These are phyloP conservation scores for Xylaria sp. DNA, from an alignment of 2,329 filamentous ascomycete species.

Conservation along the genomic window DNA sequence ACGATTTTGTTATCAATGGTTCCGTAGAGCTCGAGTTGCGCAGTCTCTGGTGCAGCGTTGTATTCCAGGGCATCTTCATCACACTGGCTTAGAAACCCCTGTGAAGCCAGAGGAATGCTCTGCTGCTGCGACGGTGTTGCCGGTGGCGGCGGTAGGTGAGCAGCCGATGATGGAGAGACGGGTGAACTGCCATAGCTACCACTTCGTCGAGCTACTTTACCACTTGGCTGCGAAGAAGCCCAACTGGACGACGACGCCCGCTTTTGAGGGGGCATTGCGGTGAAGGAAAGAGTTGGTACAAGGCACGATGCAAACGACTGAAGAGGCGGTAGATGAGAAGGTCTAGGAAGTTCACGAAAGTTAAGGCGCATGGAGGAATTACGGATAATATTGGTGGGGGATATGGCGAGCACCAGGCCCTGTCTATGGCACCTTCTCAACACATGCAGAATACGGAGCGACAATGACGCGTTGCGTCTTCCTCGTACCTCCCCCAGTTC, in stretches of 20 bases:
- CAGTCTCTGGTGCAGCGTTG: slow-evolving; percentile 34
- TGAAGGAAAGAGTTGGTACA: neutral
- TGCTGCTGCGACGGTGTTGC: slow-evolving; percentile 14
- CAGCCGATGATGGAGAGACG: slow-evolving; percentile 4
- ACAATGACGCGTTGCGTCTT: neutral
- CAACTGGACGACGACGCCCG: slow-evolving; percentile 13
- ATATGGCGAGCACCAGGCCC: no score
- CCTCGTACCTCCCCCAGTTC: neutral
- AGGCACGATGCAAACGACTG: neutral
- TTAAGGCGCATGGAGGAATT: no score
- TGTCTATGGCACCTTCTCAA: no score
- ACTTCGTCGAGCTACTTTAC: slow-evolving; percentile 20
- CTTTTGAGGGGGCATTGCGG: slow-evolving; percentile 19
- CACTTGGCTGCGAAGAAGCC: neutral
- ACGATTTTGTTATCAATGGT: slow-evolving; percentile 52
- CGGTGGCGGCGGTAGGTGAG: slow-evolving; percentile 6
- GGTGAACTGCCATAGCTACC: slow-evolving; percentile 1
- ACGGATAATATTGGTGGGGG: no score
- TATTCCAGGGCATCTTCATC: slow-evolving; percentile 26
- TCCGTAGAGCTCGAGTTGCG: slow-evolving; percentile 43
- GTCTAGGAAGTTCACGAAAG: no score
- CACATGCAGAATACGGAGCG: neutral
- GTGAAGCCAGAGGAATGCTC: slow-evolving; percentile 10
- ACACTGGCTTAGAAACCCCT: no score
- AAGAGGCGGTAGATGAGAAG: no score